Percentiles rank a stretch among this genome's conserved stretches.
Conservation (phyloP, 371 early-diverging fungal species). For the Globomyces sp. region DNA sequence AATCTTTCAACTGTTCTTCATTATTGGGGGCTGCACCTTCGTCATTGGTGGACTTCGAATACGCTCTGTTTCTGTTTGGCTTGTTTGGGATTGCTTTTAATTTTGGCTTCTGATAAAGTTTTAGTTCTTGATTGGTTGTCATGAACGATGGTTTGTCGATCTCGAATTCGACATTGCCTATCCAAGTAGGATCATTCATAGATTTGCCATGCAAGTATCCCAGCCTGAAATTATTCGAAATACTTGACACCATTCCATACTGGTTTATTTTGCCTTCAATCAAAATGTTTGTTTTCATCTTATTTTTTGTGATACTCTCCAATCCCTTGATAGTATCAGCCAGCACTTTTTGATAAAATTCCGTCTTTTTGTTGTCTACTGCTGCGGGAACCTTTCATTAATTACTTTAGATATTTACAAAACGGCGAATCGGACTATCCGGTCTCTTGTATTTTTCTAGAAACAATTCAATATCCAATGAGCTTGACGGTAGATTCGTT, state of each 20-base stretch:
- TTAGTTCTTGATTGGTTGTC: background rate
- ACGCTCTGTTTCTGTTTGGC: no score
- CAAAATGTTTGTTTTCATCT: conserved; percentile 7
- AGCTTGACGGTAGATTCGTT: no score
- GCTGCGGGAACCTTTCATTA: background rate
- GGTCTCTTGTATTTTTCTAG: conserved; percentile 8
- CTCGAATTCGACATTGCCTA: background rate
- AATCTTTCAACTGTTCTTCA: no score
- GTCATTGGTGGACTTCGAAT: no score
- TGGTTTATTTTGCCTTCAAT: conserved; percentile 10
- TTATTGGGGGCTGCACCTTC: no score
- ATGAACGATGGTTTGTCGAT: background rate
- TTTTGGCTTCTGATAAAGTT: background rate
- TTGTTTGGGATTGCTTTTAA: no score
- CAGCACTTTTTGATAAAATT: conserved; percentile 1
- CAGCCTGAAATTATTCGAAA: conserved; percentile 5
- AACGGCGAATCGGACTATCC: conserved; percentile 5
- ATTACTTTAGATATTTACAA: background rate
- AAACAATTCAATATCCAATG: background rate
- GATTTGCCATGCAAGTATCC: conserved; percentile 4
- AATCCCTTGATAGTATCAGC: background rate
- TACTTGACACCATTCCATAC: conserved; percentile 6
- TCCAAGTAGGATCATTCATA: conserved; percentile 9
- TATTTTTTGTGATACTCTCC: conserved; percentile 9
- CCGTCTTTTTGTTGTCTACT: background rate